phyloP scores from a whole-genome alignment of 257 asterid genomes.

The Solanum lycopersicoides region DNA sequence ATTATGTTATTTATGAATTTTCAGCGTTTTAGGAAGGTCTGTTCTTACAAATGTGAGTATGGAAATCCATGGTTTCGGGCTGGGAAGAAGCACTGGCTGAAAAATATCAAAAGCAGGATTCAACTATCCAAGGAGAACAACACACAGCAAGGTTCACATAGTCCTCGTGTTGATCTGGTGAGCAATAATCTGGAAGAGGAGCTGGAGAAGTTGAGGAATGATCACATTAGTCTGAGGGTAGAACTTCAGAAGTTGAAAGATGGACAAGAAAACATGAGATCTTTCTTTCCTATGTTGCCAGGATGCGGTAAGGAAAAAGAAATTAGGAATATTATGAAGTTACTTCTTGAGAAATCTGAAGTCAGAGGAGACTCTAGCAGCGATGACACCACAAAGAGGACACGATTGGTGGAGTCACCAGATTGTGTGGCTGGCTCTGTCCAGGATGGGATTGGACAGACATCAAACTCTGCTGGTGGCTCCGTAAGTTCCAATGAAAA shows the following conservation, averaged over 20 bases:
- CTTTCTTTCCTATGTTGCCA: constrained; percentile 6
- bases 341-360: constrained; percentile 2
- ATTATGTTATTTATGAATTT: background rate
- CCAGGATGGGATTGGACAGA: background rate
- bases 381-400: constrained; percentile 1
- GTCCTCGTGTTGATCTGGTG: background rate
- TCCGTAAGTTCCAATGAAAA: constrained; percentile 3
- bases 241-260: constrained; percentile 18
- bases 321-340: constrained; percentile 1
- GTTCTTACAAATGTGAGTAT: constrained; percentile 24
- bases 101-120: constrained; percentile 26
- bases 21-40: constrained; percentile 33
- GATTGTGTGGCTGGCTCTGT: background rate
- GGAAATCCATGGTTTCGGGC: constrained; percentile 35
- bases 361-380: background rate
- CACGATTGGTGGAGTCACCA: background rate
- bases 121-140: background rate
- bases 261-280: constrained; percentile 4
- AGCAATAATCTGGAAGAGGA: constrained; percentile 2
- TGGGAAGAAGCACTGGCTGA: constrained; percentile 28
- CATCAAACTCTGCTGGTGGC: constrained; percentile 8
- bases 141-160: background rate
- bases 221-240: constrained; percentile 17
- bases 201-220: constrained; percentile 14
- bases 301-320: background rate